These are phyloP conservation scores for Botrytis hyacinthi DNA, from an alignment of 2,329 filamentous ascomycete genomes.

Conservation along the genomic window DNA sequence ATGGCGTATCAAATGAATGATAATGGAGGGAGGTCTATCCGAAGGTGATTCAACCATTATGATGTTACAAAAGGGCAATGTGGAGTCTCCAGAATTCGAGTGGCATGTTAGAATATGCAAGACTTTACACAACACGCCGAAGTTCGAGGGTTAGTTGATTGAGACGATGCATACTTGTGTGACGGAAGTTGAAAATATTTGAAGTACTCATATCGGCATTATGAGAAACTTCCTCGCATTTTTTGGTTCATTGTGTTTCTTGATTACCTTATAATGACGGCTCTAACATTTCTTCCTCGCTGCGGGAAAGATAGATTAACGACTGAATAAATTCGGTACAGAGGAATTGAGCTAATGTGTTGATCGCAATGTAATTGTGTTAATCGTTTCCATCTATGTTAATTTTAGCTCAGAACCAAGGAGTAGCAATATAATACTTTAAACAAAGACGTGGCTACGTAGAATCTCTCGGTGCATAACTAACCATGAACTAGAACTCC, in stretches of 20 bases:
- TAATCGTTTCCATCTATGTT: not conserved
- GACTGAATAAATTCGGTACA: not conserved
- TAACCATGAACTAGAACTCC: too few relatives aligned
- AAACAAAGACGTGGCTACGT: too few relatives aligned
- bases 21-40: not conserved
- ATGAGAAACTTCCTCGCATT: not conserved
- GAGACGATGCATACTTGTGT: not conserved
- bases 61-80: not conserved
- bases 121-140: not conserved
- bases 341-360: not conserved
- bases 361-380: not conserved
- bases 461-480: too few relatives aligned
- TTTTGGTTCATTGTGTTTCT: not conserved
- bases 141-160: too few relatives aligned
- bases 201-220: not conserved
- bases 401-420: not conserved
- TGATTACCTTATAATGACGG: not conserved
- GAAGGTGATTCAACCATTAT: not conserved
- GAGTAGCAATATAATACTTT: too few relatives aligned
- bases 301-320: accelerated
- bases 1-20: not conserved
- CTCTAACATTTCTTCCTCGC: not conserved
- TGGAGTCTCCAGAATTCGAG: not conserved
- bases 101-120: not conserved
- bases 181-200: not conserved